A percentile compares a stretch with the other conserved stretches of the same genome.
Conservation (phyloP, 441 rosid species). For the Metrosideros polymorpha region DNA sequence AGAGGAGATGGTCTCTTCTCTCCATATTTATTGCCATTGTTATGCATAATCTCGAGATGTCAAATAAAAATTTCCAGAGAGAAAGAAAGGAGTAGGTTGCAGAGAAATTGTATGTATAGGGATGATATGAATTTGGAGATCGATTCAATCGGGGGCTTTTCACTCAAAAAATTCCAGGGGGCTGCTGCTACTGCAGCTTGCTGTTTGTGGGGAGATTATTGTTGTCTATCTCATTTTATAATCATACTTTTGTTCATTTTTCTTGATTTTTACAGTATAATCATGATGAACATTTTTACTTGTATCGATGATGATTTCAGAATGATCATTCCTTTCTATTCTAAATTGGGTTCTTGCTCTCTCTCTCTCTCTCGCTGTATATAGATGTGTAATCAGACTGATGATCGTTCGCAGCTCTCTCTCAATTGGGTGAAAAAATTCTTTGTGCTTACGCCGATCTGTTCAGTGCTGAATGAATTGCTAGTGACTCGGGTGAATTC, state of each 20-base stretch:
- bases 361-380: not conserved
- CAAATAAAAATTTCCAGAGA: slow-evolving; percentile 33
- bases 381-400: not conserved
- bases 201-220: slow-evolving; percentile 19
- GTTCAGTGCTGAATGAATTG: not conserved
- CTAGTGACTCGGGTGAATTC: not conserved
- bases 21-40: slow-evolving; percentile 45
- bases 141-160: not conserved
- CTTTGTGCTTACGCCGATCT: not conserved
- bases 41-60: slow-evolving; percentile 37
- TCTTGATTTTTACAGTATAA: slow-evolving; percentile 24
- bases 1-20: slow-evolving; percentile 29
- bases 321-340: slow-evolving; percentile 9
- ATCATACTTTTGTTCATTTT: slow-evolving; percentile 32
- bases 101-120: slow-evolving; percentile 54
- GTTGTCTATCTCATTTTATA: slow-evolving; percentile 26
- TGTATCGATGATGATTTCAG: slow-evolving; percentile 27
- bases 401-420: not conserved
- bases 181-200: slow-evolving; percentile 18
- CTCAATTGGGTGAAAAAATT: not conserved
- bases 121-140: slow-evolving; percentile 15
- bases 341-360: not conserved
- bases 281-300: slow-evolving; percentile 24
- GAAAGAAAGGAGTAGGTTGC: slow-evolving; percentile 31
- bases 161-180: not conserved